Percentiles rank a stretch among this genome's conserved stretches.
phyloP scores from a whole-genome alignment of 2,329 filamentous ascomycete genomes.

The Fusarium ramigenum region DNA sequence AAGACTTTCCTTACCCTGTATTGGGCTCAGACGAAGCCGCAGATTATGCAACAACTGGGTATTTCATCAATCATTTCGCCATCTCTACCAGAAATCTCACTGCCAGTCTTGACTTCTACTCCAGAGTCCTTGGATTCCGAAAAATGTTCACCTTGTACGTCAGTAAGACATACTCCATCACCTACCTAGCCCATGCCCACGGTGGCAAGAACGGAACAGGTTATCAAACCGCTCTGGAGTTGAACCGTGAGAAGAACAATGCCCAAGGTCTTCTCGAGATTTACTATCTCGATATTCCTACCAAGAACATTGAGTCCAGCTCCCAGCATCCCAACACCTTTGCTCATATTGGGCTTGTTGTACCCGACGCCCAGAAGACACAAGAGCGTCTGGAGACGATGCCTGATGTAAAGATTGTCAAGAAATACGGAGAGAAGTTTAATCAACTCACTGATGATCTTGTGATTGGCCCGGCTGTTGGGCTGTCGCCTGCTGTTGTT shows the following conservation, averaged over 20 bases:
- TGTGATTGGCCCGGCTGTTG: not conserved
- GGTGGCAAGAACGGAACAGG: not conserved
- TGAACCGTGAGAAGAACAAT: constrained; percentile 11
- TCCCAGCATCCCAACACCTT: not conserved
- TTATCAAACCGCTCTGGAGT: not conserved
- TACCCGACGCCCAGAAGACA: not conserved
- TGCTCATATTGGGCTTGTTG: constrained; percentile 1
- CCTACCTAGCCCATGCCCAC: not conserved
- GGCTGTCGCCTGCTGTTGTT: not conserved
- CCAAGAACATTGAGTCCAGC: not conserved
- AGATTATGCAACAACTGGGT: not conserved
- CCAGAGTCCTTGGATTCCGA: constrained; percentile 1
- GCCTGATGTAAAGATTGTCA: not conserved
- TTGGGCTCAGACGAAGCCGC: not conserved
- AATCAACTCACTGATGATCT: not conserved
- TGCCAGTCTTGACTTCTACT: not conserved
- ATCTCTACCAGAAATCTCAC: constrained; percentile 4
- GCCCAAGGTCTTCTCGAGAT: constrained; percentile 3
- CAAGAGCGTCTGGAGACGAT: constrained; percentile 1
- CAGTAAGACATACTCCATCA: not conserved
- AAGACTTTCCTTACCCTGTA: not conserved
- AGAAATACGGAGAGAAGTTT: not conserved
- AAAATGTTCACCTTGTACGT: not conserved
- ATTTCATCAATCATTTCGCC: constrained; percentile 1
- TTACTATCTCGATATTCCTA: not conserved